phyloP scores from a whole-genome alignment of 2,329 filamentous ascomycete species.

The Simplicillium aogashimaense region DNA sequence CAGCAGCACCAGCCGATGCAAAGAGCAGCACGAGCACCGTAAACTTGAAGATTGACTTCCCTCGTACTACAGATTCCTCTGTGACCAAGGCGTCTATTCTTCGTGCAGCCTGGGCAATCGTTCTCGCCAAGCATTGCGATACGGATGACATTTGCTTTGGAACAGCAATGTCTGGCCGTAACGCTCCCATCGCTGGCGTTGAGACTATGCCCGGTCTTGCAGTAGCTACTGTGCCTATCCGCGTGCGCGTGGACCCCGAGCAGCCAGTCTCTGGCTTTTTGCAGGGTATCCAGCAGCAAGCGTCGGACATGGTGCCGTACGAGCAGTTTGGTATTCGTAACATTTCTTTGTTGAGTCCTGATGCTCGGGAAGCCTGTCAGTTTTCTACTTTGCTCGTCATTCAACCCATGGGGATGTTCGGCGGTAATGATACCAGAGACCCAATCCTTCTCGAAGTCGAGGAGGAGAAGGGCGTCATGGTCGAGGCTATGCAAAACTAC shows the following conservation, averaged over 20 bases:
- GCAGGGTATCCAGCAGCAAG: slow-evolving; percentile 11
- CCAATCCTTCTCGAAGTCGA: no score
- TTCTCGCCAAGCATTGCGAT: slow-evolving; percentile 35
- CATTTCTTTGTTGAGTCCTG: slow-evolving; percentile 11
- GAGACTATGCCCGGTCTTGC: slow-evolving; percentile 43
- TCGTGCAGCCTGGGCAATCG: slow-evolving; percentile 42
- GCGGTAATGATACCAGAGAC: no score
- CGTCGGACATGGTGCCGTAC: slow-evolving; percentile 14
- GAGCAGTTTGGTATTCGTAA: slow-evolving; percentile 21
- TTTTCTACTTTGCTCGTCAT: slow-evolving; percentile 21
- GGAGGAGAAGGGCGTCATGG: neutral
- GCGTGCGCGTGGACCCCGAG: slow-evolving; percentile 28
- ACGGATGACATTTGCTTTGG: slow-evolving; percentile 41
- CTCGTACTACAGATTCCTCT: slow-evolving; percentile 14
- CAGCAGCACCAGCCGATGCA: no score
- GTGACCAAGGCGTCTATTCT: slow-evolving; percentile 39
- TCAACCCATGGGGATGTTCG: slow-evolving; percentile 7
- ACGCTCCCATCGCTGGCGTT: slow-evolving; percentile 27
- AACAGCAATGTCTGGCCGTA: slow-evolving; percentile 43
- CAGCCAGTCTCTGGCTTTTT: slow-evolving; percentile 35
- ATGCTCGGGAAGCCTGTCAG: slow-evolving; percentile 8
- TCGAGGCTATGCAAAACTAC: slow-evolving; percentile 6
- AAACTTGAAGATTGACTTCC: slow-evolving; percentile 26
- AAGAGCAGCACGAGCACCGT: slow-evolving; percentile 34
- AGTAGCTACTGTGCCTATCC: slow-evolving; percentile 43